Conservation (phyloP, 129 eudicot species). For the Helichrysum umbraculigerum region DNA sequence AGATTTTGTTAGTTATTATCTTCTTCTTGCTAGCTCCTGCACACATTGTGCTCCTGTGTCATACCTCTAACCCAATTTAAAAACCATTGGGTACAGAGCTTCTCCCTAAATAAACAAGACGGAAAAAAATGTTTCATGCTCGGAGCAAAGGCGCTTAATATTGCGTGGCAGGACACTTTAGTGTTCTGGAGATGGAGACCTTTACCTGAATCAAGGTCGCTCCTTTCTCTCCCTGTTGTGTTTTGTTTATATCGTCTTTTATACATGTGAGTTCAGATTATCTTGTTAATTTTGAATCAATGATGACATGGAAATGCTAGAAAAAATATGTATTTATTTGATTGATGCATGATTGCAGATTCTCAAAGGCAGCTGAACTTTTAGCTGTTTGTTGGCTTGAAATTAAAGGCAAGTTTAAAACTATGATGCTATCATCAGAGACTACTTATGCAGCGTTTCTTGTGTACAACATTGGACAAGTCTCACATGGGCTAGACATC, state of each 20-base stretch:
- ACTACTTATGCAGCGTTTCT: conserved; percentile 56
- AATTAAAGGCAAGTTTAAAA: conserved; percentile 36
- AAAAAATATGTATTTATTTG: background rate
- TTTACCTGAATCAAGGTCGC: conserved; percentile 44
- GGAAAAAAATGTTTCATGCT: conserved; percentile 50
- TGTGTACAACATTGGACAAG: conserved; percentile 36
- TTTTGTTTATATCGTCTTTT: conserved; percentile 13
- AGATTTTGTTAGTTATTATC: background rate
- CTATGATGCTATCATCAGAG: conserved; percentile 40
- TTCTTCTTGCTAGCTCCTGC: background rate
- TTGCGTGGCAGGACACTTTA: conserved; percentile 35
- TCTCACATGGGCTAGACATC: conserved; percentile 33
- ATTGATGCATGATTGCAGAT: conserved; percentile 37
- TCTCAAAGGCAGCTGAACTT: conserved; percentile 56
- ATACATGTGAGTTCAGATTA: background rate
- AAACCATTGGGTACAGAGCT: conserved; percentile 39
- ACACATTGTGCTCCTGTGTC: background rate
- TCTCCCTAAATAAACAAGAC: conserved; percentile 29
- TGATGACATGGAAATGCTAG: background rate
- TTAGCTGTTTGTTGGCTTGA: conserved; percentile 48
- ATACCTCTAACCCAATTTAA: background rate
- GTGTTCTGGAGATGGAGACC: conserved; percentile 41
- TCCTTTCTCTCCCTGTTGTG: conserved; percentile 16
- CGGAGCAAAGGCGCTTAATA: conserved; percentile 40
- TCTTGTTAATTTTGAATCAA: background rate